Base-by-base conservation (phyloP, 352 stramenopile species). In the Pythium plurisporium region DNA sequence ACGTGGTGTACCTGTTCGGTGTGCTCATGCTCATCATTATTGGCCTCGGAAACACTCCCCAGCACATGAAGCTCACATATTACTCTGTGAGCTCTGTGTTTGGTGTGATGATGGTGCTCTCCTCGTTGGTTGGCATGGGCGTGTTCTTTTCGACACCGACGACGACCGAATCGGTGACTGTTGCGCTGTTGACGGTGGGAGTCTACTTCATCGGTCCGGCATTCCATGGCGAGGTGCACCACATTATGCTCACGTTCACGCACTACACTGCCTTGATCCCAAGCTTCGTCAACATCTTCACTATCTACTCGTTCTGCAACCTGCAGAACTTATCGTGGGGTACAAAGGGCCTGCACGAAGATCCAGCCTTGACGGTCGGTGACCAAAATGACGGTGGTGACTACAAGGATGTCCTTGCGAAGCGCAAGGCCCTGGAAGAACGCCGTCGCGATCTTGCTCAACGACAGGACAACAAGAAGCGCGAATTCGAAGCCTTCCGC, bases 241-340 rank as follows among this genome's bases (percentile, higher is more conserved):
- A 92, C 63, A 91, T 93, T 45, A 68, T 92, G 50, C 75, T 93
- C 65, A 90, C 81, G 31, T 92, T 92, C 69, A 86, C 81, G 56
- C 87, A 95, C 67, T 96, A 94, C 72, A 91, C 80, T 43, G 74
- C 83, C 17, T 60, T 96, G 41, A 87, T 93, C 49, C 87, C 87
- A 27, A 92, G 77, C 43, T 95, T 95, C 44, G 82, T 96, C 30
- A 95, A 93, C 65, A 94, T 94, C 46, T 90, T 94, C 48, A 90
- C 80, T 22, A 89, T 96, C 53, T 96, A 94, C 78, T 92, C 82
- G 48, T 94, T 93, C 65, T 95, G 81, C 55, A 94, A 94, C 70
- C 67, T 96, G 26, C 84, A 96, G 29, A 80, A 96, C 53, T 67
- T 96, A 48, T 93, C 80, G 14, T 96, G 86, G 86, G 86, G 86